These are phyloP conservation scores for Aspergillus alliaceus DNA, from an alignment of 2,329 filamentous ascomycete species.

Conservation along the genomic window DNA sequence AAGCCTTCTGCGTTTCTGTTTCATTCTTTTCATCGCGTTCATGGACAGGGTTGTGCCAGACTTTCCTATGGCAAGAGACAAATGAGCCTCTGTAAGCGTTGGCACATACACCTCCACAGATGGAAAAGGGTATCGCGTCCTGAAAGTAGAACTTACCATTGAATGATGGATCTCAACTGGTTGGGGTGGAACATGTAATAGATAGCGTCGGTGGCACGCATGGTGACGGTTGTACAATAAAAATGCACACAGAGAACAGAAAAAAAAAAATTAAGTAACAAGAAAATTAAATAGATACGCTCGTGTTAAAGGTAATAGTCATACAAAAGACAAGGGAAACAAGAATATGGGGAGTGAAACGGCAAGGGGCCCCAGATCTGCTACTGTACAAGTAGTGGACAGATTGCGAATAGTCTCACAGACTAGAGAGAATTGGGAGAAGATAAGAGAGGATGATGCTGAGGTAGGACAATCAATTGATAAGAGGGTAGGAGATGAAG, in stretches of 20 bases:
- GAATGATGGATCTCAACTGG: conserved; percentile 78
- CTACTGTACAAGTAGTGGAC: not conserved
- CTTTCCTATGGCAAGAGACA: conserved; percentile 63
- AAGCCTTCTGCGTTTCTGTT: conserved; percentile 69
- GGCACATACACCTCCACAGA: conserved; percentile 9
- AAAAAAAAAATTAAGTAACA: conserved; percentile 16
- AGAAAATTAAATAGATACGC: conserved; percentile 15
- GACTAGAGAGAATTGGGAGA: not conserved
- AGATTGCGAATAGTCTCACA: not conserved
- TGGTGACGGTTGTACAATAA: conserved; percentile 18
- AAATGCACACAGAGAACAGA: conserved; percentile 13
- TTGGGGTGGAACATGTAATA: conserved; percentile 75
- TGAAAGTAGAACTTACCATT: conserved; percentile 83
- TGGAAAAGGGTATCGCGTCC: no score
- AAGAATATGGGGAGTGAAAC: not conserved
- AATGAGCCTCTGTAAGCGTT: conserved; percentile 10
- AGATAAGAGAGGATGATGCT: not conserved
- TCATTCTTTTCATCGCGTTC: conserved; percentile 76
- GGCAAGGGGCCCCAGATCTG: not conserved
- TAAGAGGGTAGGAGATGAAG: not conserved
- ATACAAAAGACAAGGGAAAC: conserved; percentile 12
- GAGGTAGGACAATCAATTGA: not conserved
- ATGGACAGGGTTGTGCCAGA: conserved; percentile 95
- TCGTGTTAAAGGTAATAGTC: conserved; percentile 9
- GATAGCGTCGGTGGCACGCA: conserved; percentile 52